Evolutionary conservation across 371 early-diverging fungal species (phyloP).

Genomic region (Funneliformis caledonium): DNA sequence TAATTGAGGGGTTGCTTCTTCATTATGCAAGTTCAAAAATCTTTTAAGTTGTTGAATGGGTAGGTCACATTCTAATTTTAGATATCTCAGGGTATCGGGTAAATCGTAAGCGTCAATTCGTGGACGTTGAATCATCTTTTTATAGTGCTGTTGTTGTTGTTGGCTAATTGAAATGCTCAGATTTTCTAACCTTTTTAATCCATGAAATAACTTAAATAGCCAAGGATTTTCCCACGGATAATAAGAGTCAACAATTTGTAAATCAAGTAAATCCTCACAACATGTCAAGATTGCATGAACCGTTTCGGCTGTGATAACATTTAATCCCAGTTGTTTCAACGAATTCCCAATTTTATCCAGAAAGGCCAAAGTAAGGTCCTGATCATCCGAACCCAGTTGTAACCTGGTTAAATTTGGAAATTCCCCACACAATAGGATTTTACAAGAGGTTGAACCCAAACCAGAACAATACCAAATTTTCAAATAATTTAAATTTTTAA

Average conservation of each 20-base stretch:
- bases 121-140: background rate
- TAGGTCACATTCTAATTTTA: slow-evolving; percentile 20
- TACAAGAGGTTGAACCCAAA: background rate
- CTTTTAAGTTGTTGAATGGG: background rate
- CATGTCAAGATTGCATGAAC: background rate
- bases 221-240: background rate
- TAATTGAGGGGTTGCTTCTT: background rate
- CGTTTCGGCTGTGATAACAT: background rate
- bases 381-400: background rate
- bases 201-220: background rate
- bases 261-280: background rate
- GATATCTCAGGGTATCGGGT: background rate
- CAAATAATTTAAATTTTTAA: background rate
- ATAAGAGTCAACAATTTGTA: slow-evolving; percentile 2
- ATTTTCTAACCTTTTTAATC: background rate
- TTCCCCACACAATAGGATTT: background rate
- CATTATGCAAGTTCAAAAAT: background rate
- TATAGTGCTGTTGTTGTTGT: background rate
- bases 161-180: background rate
- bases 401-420: background rate
- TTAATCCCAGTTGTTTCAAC: background rate
- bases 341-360: background rate
- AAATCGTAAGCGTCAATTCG: background rate
- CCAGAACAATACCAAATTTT: background rate
- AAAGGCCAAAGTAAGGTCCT: background rate